Conservation (phyloP, 768 basidiomycete species). For the Hypholoma sublateritium region DNA sequence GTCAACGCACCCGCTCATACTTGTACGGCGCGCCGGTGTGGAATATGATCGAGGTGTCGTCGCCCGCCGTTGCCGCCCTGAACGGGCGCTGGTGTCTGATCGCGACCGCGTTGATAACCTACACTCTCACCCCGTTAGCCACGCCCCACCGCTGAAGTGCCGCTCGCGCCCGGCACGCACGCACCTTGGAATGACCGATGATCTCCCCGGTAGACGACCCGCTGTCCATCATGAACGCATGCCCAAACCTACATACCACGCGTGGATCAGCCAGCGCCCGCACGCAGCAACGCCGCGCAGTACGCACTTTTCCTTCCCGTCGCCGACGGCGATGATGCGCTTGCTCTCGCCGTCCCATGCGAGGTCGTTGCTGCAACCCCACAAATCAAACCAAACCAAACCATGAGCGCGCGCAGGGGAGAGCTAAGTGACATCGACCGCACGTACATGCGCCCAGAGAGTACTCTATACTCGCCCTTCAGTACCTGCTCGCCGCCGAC, state of each 20-base stretch:
- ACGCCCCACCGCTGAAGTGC: not conserved
- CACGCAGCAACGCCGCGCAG: not conserved
- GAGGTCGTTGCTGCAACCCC: slow-evolving; percentile 73
- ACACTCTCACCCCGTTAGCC: not conserved
- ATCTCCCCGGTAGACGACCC: slow-evolving; percentile 89
- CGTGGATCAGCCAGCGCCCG: not conserved
- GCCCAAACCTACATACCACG: slow-evolving; percentile 60
- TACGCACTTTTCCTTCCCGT: slow-evolving; percentile 82
- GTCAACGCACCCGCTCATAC: slow-evolving; percentile 65
- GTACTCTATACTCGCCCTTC: slow-evolving; percentile 77
- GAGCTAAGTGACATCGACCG: not conserved
- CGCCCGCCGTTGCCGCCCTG: slow-evolving; percentile 85
- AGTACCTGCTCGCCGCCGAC: slow-evolving; percentile 81
- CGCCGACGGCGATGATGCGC: slow-evolving; percentile 92
- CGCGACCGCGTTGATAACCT: slow-evolving; percentile 87
- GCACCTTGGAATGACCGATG: slow-evolving; percentile 84
- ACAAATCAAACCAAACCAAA: not conserved
- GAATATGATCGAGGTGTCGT: slow-evolving; percentile 81
- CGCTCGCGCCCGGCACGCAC: not conserved
- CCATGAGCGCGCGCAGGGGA: no score
- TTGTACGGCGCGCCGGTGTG: slow-evolving; percentile 89
- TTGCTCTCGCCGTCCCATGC: slow-evolving; percentile 97
- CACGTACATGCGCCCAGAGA: slow-evolving; percentile 72
- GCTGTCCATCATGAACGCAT: slow-evolving; percentile 80
- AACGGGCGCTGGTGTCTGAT: slow-evolving; percentile 89